A percentile compares a stretch with the other conserved stretches of the same genome.
Conservation (phyloP, 1,139 yeast genomes). For the Diutina ranongensis region DNA sequence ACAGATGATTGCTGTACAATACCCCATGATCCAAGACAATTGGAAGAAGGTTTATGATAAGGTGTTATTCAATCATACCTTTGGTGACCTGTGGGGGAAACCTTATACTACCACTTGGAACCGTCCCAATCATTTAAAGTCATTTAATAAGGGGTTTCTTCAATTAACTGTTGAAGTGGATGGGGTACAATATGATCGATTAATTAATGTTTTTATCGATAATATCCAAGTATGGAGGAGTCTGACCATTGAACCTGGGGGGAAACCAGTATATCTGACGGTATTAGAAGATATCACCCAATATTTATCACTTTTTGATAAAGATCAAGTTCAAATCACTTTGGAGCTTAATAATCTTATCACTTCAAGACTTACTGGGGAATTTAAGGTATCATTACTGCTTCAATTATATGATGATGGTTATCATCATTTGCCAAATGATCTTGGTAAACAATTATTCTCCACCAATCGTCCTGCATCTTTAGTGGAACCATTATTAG, state of each 20-base stretch:
- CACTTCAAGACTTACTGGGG: slow-evolving; percentile 46
- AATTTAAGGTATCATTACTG: slow-evolving; percentile 40
- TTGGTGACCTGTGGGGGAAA: not conserved
- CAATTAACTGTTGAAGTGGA: slow-evolving; percentile 45
- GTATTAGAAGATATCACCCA: slow-evolving; percentile 54
- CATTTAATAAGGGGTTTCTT: slow-evolving; percentile 31
- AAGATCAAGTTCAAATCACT: slow-evolving; percentile 20
- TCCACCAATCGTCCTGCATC: slow-evolving; percentile 10
- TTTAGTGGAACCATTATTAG: slow-evolving; percentile 18
- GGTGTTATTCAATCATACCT: not conserved
- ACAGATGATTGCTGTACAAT: not conserved
- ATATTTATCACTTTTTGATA: slow-evolving; percentile 39
- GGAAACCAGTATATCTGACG: slow-evolving; percentile 30
- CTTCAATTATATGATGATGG: slow-evolving; percentile 35
- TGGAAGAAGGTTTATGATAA: not conserved
- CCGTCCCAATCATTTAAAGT: not conserved
- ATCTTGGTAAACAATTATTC: slow-evolving; percentile 6
- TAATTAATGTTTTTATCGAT: slow-evolving; percentile 56
- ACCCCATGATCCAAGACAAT: not conserved
- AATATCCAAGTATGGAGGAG: slow-evolving; percentile 75
- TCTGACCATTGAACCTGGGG: slow-evolving; percentile 73
- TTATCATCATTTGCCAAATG: not conserved
- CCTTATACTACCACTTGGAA: not conserved
- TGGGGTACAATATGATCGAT: slow-evolving; percentile 69
- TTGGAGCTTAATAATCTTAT: slow-evolving; percentile 61